Conservation (phyloP, 2,329 filamentous ascomycete genomes). For the Coniochaeta pulveracea region DNA sequence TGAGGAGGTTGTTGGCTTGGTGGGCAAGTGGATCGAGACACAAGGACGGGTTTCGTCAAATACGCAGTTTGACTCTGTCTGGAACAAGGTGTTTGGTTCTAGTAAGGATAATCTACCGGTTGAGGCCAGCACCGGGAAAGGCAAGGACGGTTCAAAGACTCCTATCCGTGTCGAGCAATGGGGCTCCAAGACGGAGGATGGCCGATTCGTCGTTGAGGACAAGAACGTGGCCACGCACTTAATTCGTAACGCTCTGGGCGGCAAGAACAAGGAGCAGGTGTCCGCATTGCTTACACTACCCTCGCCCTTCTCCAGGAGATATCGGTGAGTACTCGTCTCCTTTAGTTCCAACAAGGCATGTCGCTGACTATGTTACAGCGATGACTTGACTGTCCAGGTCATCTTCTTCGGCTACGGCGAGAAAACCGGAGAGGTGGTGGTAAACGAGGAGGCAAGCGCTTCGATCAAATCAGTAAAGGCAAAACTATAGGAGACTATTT, state of each 20-base stretch:
- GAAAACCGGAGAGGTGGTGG: slow-evolving; percentile 63
- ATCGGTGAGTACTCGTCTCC: slow-evolving; percentile 52
- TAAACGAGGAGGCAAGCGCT: slow-evolving; percentile 82
- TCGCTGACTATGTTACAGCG: slow-evolving; percentile 35
- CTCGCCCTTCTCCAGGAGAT: slow-evolving; percentile 81
- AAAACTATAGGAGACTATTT: too few species aligned
- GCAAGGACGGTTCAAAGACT: slow-evolving; percentile 61
- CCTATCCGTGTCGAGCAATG: slow-evolving; percentile 88
- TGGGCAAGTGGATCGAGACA: slow-evolving; percentile 91
- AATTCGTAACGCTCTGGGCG: slow-evolving; percentile 87
- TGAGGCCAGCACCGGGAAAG: slow-evolving; percentile 45
- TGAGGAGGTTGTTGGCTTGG: slow-evolving; percentile 91
- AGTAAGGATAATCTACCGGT: slow-evolving; percentile 55
- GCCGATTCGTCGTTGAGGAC: slow-evolving; percentile 88
- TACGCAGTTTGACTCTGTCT: slow-evolving; percentile 59
- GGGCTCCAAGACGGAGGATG: slow-evolving; percentile 64
- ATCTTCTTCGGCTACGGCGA: slow-evolving; percentile 90
- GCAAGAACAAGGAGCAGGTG: slow-evolving; percentile 86
- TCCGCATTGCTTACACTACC: slow-evolving; percentile 85
- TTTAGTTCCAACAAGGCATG: not conserved
- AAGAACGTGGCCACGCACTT: slow-evolving; percentile 95
- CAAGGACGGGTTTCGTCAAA: slow-evolving; percentile 40
- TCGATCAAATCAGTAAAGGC: slow-evolving; percentile 23
- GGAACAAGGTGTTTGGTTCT: slow-evolving; percentile 53
- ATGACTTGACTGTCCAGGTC: slow-evolving; percentile 93